Conservation (phyloP, 257 asterid genomes). For the Salvia hispanica region DNA sequence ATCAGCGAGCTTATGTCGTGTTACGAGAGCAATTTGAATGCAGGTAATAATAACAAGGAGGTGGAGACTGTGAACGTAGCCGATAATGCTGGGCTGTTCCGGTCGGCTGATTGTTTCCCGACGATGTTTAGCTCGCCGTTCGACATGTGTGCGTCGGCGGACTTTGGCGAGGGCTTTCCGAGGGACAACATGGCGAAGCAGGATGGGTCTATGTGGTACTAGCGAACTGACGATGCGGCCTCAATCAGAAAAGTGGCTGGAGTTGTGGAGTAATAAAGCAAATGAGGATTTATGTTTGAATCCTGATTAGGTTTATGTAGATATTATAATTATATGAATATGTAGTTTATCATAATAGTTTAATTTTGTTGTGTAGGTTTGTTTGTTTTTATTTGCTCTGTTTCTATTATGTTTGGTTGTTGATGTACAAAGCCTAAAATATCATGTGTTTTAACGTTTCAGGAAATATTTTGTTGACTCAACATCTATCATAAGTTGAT, state of each 20-base stretch:
- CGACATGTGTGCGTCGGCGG: slow-evolving; percentile 37
- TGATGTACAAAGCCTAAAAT: slow-evolving; percentile 23
- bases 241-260: no score
- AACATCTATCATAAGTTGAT: neutral
- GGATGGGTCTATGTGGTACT: slow-evolving; percentile 62
- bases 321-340: slow-evolving; percentile 27
- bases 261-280: slow-evolving; percentile 37
- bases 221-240: slow-evolving; percentile 2
- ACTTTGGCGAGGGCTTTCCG: slow-evolving; percentile 43
- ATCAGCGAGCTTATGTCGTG: slow-evolving; percentile 68
- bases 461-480: slow-evolving; percentile 47
- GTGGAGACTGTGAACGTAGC: no score
- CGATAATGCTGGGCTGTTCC: no score
- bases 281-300: slow-evolving; percentile 18
- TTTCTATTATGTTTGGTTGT: slow-evolving; percentile 14
- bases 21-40: slow-evolving; percentile 48
- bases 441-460: slow-evolving; percentile 22
- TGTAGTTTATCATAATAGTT: slow-evolving; percentile 2
- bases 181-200: slow-evolving; percentile 50
- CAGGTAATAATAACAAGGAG: no score
- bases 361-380: slow-evolving; percentile 25
- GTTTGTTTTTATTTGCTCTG: slow-evolving; percentile 7
- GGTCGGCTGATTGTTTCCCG: slow-evolving; percentile 42
- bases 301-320: slow-evolving; percentile 21
- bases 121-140: slow-evolving; percentile 62